Evolutionary conservation across 2,329 filamentous ascomycete species (phyloP).

Genomic region (Ophiostoma angusticollis): DNA sequence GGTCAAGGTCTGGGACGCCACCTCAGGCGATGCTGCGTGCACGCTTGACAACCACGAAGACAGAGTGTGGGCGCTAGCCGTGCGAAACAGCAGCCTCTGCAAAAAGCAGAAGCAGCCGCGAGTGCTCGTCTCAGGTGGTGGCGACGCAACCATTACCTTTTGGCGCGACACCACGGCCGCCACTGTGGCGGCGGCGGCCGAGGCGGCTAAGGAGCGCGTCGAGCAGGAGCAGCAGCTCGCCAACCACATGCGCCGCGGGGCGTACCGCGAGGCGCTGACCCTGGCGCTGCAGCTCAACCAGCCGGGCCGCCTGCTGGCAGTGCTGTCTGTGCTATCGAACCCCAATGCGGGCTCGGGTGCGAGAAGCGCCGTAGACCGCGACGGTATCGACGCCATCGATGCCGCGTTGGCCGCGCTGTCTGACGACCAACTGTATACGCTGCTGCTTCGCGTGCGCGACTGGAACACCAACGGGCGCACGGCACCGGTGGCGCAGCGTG

Average conservation of each 20-base stretch:
- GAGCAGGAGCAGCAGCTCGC: slow-evolving; percentile 91
- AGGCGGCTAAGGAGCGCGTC: slow-evolving; percentile 59
- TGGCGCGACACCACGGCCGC: slow-evolving; percentile 85
- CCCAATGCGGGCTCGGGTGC: too few species aligned
- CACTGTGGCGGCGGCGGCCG: slow-evolving; percentile 61
- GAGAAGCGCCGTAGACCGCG: too few species aligned
- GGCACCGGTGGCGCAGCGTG: slow-evolving; percentile 69
- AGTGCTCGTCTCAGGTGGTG: slow-evolving; percentile 77
- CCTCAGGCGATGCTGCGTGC: slow-evolving; percentile 69
- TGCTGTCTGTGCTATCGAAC: too few species aligned
- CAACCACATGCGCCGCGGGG: slow-evolving; percentile 79
- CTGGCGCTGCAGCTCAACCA: slow-evolving; percentile 90
- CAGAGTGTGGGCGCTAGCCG: slow-evolving; percentile 79
- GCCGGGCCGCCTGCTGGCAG: slow-evolving; percentile 67
- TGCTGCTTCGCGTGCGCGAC: slow-evolving; percentile 74
- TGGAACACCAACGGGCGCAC: slow-evolving; percentile 97
- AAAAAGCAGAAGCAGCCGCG: slow-evolving; percentile 21
- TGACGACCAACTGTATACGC: slow-evolving; percentile 71
- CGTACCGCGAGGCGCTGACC: slow-evolving; percentile 85
- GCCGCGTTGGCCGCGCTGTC: slow-evolving; percentile 67
- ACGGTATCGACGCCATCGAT: slow-evolving; percentile 48
- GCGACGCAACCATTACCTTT: slow-evolving; percentile 86
- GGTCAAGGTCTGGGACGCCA: slow-evolving; percentile 91
- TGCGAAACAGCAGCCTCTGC: slow-evolving; percentile 38
- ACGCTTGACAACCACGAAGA: slow-evolving; percentile 97